These are phyloP conservation scores for Ambrosiella xylebori DNA, from an alignment of 2,329 filamentous ascomycete species.

Conservation along the genomic window DNA sequence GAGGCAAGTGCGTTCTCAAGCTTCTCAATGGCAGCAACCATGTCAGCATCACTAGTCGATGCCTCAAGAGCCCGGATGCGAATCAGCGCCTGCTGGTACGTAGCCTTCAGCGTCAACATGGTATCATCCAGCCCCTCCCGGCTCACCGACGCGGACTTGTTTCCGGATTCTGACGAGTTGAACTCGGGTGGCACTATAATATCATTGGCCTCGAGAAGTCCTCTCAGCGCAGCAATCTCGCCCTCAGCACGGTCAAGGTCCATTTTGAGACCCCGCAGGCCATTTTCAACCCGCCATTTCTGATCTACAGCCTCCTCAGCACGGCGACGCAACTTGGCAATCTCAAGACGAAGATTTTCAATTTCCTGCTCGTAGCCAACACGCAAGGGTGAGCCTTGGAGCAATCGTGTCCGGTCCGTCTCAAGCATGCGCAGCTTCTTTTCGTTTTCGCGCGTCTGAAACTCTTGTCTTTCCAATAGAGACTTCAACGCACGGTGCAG, in stretches of 20 bases:
- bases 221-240: conserved; percentile 71
- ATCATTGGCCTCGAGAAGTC: conserved; percentile 65
- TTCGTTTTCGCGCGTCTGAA: conserved; percentile 66
- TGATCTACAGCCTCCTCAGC: conserved; percentile 89
- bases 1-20: conserved; percentile 52
- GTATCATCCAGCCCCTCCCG: conserved; percentile 57
- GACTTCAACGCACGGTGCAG: conserved; percentile 75
- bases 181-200: conserved; percentile 51
- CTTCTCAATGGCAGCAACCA: conserved; percentile 42
- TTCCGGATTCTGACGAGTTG: conserved; percentile 24
- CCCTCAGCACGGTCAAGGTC: conserved; percentile 89
- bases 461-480: conserved; percentile 68
- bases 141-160: conserved; percentile 28
- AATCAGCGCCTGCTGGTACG: conserved; percentile 48
- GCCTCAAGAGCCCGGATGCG: conserved; percentile 48
- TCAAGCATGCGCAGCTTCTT: conserved; percentile 67
- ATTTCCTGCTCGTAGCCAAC: conserved; percentile 76
- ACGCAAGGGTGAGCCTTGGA: conserved; percentile 51
- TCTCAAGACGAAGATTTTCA: conserved; percentile 59
- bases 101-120: conserved; percentile 58
- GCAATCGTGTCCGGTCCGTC: conserved; percentile 56
- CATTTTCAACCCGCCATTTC: conserved; percentile 92
- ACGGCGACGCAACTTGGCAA: conserved; percentile 65
- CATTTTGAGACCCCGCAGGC: conserved; percentile 77
- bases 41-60: conserved; percentile 38